Conservation (phyloP, 352 stramenopile species). For the Phytophthora litchii region DNA sequence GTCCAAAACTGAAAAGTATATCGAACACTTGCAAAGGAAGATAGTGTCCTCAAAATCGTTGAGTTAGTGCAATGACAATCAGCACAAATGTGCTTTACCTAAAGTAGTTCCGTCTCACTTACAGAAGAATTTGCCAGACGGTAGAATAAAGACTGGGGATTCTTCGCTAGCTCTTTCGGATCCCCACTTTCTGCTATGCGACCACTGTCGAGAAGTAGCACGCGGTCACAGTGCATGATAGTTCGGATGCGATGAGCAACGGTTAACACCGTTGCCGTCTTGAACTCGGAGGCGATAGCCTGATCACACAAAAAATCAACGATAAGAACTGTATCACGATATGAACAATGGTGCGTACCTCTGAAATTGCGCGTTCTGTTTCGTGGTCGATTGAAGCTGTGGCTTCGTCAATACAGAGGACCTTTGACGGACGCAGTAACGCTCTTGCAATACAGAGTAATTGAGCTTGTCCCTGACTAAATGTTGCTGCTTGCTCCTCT, state of each 20-base stretch:
- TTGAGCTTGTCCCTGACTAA: constrained; percentile 82
- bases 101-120: constrained; percentile 15
- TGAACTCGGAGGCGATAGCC: constrained; percentile 93
- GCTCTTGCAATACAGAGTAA: constrained; percentile 79
- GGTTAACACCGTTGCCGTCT: constrained; percentile 94
- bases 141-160: constrained; percentile 53
- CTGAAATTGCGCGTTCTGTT: constrained; percentile 81
- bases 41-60: constrained; percentile 16
- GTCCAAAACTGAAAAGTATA: constrained; percentile 12
- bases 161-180: constrained; percentile 38
- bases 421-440: constrained; percentile 89
- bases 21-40: constrained; percentile 8
- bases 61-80: constrained; percentile 1
- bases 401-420: constrained; percentile 94
- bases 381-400: constrained; percentile 91
- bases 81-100: not conserved
- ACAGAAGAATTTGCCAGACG: constrained; percentile 32
- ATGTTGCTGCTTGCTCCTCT: constrained; percentile 44
- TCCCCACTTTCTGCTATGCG: constrained; percentile 55
- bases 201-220: constrained; percentile 72
- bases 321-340: not conserved
- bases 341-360: constrained; percentile 41
- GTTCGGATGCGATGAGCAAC: constrained; percentile 97
- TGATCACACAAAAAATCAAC: constrained; percentile 26
- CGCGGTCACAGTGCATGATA: constrained; percentile 94